Conservation (phyloP, 108 stramenopile species). For the Nitzschia inconspicua region DNA sequence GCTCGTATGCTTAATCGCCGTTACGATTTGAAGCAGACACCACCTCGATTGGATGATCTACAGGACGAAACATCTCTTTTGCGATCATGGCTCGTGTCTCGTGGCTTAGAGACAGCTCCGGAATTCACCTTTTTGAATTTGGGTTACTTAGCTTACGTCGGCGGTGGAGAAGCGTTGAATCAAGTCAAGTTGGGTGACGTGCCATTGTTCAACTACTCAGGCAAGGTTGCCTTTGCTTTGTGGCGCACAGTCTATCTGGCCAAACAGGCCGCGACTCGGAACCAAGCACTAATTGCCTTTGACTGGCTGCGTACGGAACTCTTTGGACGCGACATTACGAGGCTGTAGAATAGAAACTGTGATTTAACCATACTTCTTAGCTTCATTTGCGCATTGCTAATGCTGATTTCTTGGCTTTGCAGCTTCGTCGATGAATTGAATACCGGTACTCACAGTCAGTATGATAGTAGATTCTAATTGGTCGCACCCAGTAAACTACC, state of each 20-base stretch:
- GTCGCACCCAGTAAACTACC: too few species aligned
- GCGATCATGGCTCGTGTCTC: too few species aligned
- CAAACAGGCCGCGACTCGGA: conserved; percentile 68
- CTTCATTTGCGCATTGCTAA: too few species aligned
- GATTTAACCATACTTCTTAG: too few species aligned
- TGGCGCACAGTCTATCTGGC: conserved; percentile 74
- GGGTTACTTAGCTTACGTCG: conserved; percentile 70
- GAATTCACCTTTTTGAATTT: conserved; percentile 66
- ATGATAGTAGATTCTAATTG: too few species aligned
- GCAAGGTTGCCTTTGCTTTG: conserved; percentile 46
- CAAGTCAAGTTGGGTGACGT: conserved; percentile 73
- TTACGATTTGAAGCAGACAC: conserved; percentile 45
- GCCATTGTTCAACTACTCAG: too few species aligned
- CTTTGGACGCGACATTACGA: conserved; percentile 68
- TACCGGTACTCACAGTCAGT: too few species aligned
- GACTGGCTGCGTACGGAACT: conserved; percentile 59
- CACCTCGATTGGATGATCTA: neutral
- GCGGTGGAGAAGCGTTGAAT: conserved; percentile 66
- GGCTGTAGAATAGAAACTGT: conserved; percentile 55
- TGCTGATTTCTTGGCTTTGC: too few species aligned
- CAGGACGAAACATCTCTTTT: conserved; percentile 9
- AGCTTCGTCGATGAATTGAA: too few species aligned
- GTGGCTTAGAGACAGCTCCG: conserved; percentile 52
- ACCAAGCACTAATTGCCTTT: conserved; percentile 59
- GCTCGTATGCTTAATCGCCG: conserved; percentile 57